phyloP scores from a whole-genome alignment of 306 rosid species.

The Lathyrus aphaca region DNA sequence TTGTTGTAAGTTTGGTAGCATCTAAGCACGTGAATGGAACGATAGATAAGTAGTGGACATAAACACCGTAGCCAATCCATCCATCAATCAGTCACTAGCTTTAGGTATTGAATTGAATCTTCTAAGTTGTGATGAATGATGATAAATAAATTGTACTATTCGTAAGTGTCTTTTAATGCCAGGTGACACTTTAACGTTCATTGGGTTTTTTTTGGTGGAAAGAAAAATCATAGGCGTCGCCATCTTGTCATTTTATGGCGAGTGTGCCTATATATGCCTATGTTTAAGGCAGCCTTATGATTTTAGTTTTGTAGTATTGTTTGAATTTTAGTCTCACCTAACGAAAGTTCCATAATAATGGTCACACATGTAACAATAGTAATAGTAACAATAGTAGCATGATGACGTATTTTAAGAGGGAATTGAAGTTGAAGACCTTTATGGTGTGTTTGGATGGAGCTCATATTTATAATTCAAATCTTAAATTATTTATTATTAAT shows the following conservation, averaged over 20 bases:
- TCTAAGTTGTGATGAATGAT: constrained; percentile 32
- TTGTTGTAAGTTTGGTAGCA: constrained; percentile 9
- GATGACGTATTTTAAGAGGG: no score
- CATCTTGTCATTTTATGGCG: background rate
- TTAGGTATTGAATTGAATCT: constrained; percentile 26
- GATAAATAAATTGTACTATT: constrained; percentile 12
- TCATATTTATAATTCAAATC: no score
- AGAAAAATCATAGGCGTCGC: background rate
- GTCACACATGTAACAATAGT: no score
- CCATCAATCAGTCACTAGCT: constrained; percentile 50
- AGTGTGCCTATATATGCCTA: background rate
- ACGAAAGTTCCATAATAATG: no score
- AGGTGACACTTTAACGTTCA: constrained; percentile 17
- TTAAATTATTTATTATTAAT: no score
- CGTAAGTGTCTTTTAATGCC: constrained; percentile 21
- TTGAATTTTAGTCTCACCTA: no score
- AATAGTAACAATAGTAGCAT: no score
- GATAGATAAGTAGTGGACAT: constrained; percentile 29
- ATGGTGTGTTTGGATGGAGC: no score
- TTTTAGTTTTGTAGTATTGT: no score
- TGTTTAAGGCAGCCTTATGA: background rate
- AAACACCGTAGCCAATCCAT: constrained; percentile 12
- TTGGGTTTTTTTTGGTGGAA: background rate
- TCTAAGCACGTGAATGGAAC: constrained; percentile 18
- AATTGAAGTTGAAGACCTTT: no score